Percentiles rank a stretch among this genome's conserved stretches.
Evolutionary conservation across 2,329 filamentous ascomycete genomes (phyloP).

Genomic region (Penicillium sp.): DNA sequence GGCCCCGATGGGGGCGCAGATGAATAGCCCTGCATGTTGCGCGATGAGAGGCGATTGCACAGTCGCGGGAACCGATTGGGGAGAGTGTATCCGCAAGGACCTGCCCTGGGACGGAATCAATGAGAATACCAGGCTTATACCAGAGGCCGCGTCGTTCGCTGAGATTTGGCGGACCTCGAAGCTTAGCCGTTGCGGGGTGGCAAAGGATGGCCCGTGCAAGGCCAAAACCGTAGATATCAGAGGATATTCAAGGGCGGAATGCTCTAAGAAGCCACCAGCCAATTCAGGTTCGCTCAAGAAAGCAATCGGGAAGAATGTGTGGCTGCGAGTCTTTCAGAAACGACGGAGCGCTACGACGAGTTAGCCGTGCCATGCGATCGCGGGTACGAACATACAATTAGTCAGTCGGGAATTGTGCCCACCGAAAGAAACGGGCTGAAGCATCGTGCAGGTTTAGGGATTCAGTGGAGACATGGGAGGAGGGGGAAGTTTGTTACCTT

Average conservation of each 20-base stretch:
- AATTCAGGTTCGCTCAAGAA: not conserved
- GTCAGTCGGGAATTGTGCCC: not conserved
- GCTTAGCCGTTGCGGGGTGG: not conserved
- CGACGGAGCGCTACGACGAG: not conserved
- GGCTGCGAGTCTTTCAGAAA: not conserved
- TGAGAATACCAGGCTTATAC: not conserved
- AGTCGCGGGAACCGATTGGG: not conserved
- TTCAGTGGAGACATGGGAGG: not conserved
- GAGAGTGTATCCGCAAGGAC: conserved; percentile 14
- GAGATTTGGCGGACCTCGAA: not conserved
- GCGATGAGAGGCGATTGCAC: not conserved
- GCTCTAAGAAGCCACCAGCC: not conserved
- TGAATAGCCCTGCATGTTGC: conserved; percentile 64
- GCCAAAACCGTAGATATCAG: not conserved
- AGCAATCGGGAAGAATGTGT: not conserved
- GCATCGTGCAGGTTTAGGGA: not conserved
- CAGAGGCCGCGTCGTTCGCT: not conserved
- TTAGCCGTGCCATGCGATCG: not conserved
- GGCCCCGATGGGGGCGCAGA: conserved; percentile 64
- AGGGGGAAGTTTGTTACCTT: not conserved
- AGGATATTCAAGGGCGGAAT: not conserved
- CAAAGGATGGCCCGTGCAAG: not conserved
- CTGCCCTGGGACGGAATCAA: conserved; percentile 12
- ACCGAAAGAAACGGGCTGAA: not conserved
- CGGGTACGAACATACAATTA: conserved; percentile 54